A percentile compares a stretch with the other conserved stretches of the same genome.
Evolutionary conservation across 345 rosid genomes (phyloP).

Genomic region (thale cress (Arabidopsis thaliana)): TAIR10.1 NC_003076.8:19009501-19010000

Average conservation of each 20-base stretch:
- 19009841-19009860: not conserved
- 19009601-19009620: not conserved
- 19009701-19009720: conserved; percentile 9
- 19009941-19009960: conserved; percentile 23
- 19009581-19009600: not conserved
- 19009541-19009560: not conserved
- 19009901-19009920: conserved; percentile 37
- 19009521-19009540: conserved; percentile 16
- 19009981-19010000: not conserved
- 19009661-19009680: not conserved
- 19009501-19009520: conserved; percentile 41
- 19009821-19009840: conserved; percentile 13
- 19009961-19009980: conserved; percentile 19
- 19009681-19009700: not conserved
- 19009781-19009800: conserved; percentile 16
- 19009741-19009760: conserved; percentile 19
- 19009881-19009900: conserved; percentile 29
- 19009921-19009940: conserved; percentile 38
- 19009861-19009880: conserved; percentile 34
- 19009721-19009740: conserved; percentile 4
- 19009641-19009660: not conserved
- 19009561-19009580: conserved; percentile 23
- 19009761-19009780: conserved; percentile 22
- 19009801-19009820: conserved; percentile 8
- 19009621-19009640: not conserved